Base-by-base conservation (phyloP, 306 rosid species). In the Dalbergia cochinchinensis region DNA sequence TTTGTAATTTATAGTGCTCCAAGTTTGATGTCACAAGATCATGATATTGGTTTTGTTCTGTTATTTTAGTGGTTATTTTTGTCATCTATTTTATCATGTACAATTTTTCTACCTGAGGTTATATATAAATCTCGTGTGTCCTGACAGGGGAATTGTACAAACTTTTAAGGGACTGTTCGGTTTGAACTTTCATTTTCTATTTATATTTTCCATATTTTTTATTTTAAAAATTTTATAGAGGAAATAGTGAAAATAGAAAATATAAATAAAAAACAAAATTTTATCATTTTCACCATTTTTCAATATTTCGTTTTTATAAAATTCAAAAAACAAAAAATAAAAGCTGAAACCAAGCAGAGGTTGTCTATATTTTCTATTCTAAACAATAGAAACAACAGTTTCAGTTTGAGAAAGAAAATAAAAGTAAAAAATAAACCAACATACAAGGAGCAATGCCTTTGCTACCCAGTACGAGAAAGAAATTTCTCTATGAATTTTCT, bases 401-500 rank as follows among this genome's bases (percentile, higher is more conserved):
- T 55, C 37, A 69, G 19, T 44, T 41, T 34, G 45, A 2, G n/a
- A 78, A 47, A 12, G 6, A 13, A 66, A 66, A 1, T 5, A 62
- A 67, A 15, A 64, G n/a, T 34, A 5, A 41, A 66, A 5, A 1
- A 4, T 0, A 3, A 51, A 66, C 31, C 31, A 3, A 26, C 12
- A 65, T 63, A 41, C 62, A 53, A 39, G 69, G 39, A 20, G 57
- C 78, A 44, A 13, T 22, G 26, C 55, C 55, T 57, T 37, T 37
- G 41, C 41, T 37, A 55, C 18, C 37, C 34, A 33, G 31, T 26
- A 1, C 31, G 31, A 26, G 31, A 26, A 15, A 33, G 5, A 64
- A 51, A n/a, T 33, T 34, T 42, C 37, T 53, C 44, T 11, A 7
- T 7, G 55, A 61, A 78, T 78, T 58, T 78, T 68, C 61, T n/a